Percentiles rank a stretch among this genome's conserved stretches.
Evolutionary conservation across 805 yeast species (phyloP).

Genomic region (Yamadazyma nakazawae): DNA sequence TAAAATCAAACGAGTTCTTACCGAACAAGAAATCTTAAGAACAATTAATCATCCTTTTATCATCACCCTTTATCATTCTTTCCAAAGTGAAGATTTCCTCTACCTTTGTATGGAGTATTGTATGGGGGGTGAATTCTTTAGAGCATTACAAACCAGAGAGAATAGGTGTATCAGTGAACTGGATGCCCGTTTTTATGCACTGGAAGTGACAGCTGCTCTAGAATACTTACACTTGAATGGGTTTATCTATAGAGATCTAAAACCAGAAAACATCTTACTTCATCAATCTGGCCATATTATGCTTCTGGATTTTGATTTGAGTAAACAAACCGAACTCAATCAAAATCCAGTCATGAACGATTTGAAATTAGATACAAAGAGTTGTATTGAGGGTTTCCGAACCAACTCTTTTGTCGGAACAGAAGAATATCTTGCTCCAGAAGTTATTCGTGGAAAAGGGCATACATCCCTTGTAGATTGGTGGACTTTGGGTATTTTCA

Average conservation of each 20-base stretch:
- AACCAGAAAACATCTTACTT: slow-evolving; percentile 90
- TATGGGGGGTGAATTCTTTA: slow-evolving; percentile 98
- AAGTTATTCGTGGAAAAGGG: slow-evolving; percentile 94
- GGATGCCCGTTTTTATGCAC: slow-evolving; percentile 91
- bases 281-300: slow-evolving; percentile 98
- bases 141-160: slow-evolving; percentile 89
- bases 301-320: slow-evolving; percentile 94
- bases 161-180: slow-evolving; percentile 80
- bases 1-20: slow-evolving; percentile 89
- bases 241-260: slow-evolving; percentile 90
- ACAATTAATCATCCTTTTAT: slow-evolving; percentile 96
- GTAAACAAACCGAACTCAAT: slow-evolving; percentile 78
- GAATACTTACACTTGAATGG: slow-evolving; percentile 97
- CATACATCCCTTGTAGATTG: slow-evolving; percentile 98
- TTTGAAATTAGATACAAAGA: slow-evolving; percentile 85
- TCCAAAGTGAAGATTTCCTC: slow-evolving; percentile 87
- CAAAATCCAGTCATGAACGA: slow-evolving; percentile 61
- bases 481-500: slow-evolving; percentile 97
- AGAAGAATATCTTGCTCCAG: slow-evolving; percentile 98
- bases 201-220: slow-evolving; percentile 95
- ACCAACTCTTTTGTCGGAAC: slow-evolving; percentile 99
- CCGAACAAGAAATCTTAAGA: slow-evolving; percentile 95
- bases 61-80: slow-evolving; percentile 92
- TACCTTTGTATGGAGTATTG: slow-evolving; percentile 98
- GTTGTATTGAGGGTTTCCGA: slow-evolving; percentile 92